These are phyloP conservation scores for Brasilioporus rufonigricans DNA, from an alignment of 768 basidiomycete species.

Conservation along the genomic window DNA sequence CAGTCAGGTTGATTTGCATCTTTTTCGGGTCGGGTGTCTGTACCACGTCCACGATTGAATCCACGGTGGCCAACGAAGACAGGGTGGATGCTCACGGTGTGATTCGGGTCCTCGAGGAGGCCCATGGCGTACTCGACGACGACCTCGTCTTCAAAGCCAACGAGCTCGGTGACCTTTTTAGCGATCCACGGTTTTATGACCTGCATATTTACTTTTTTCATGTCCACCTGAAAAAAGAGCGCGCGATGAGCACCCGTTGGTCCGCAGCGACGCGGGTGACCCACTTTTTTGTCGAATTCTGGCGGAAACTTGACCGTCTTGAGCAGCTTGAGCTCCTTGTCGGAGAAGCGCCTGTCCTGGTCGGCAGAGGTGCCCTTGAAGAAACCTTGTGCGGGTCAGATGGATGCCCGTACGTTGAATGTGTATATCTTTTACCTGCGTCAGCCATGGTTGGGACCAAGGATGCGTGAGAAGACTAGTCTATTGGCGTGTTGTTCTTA, in stretches of 20 bases:
- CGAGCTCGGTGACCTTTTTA: conserved; percentile 85
- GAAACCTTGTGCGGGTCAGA: conserved; percentile 50
- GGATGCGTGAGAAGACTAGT: conserved; percentile 21
- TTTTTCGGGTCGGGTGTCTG: conserved; percentile 90
- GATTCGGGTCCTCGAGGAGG: conserved; percentile 79
- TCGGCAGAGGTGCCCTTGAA: conserved; percentile 91
- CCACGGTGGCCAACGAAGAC: too few relatives aligned
- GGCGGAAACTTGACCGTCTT: conserved; percentile 89
- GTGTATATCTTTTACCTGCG: conserved; percentile 42
- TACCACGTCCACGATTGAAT: neutral
- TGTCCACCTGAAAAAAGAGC: conserved; percentile 64
- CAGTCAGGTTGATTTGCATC: conserved; percentile 93
- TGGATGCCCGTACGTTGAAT: neutral
- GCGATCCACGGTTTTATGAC: conserved; percentile 96
- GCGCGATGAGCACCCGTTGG: neutral
- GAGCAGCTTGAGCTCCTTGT: conserved; percentile 90
- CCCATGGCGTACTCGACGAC: conserved; percentile 97
- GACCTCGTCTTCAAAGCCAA: conserved; percentile 96
- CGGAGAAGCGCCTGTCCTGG: conserved; percentile 90
- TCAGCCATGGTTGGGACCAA: conserved; percentile 49
- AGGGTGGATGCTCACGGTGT: conserved; percentile 56
- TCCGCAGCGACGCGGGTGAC: conserved; percentile 2
- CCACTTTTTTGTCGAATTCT: conserved; percentile 83
- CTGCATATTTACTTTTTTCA: conserved; percentile 89
- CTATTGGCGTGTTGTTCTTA: neutral